Evolutionary conservation across 2,329 filamentous ascomycete genomes (phyloP), one percentile per base, ranked within the genome.

Genomic region (Gnomoniopsis smithogilvyi): DNA sequence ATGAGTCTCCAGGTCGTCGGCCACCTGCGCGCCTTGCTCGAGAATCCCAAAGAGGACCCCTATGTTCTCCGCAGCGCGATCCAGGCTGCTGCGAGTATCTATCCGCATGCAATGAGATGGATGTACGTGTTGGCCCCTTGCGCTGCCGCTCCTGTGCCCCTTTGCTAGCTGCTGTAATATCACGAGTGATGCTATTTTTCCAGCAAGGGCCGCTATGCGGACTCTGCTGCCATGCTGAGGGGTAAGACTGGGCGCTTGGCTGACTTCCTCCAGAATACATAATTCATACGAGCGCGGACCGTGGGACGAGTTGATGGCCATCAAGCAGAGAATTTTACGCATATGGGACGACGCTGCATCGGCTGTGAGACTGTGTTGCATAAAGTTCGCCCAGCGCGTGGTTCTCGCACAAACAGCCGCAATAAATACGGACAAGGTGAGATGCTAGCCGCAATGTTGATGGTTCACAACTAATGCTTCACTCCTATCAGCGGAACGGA

Each of bases 341-440:
- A 86, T 95, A 68, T 97, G 96, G 94, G 94, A 97, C 67, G 83
- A 80, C 47, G 88, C 91, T 19, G 78, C 85, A 15, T 82, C 88
- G 14, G 89, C 91, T 2, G 85, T 98, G 63, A 88, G 88, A 67
- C 88, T 98, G 72, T 96, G 92, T 79, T 98, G 95, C 77, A 89
- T 98, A 81, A 99, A 99, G 74, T 99, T 99, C 73, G 89, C 92
- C 41, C 94, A 99, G 76, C 87, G 91, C 64, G 91, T 98, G 48
- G 90, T 99, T 48, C 84, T 97, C 65, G 91, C 92, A 19, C 94
- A 99, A 74, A 97, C 92, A 12, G 87, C 88, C n/a, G 91, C 91
- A 50, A 77, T 88, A 60, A 90, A 91, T 65, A 80, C 86, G 58
- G 94, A 98, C 47, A 62, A 62, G 60, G 60, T 62, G 24, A 53